Conservation (phyloP, 2,329 filamentous ascomycete species). For the Tolypocladium inflatum region DNA sequence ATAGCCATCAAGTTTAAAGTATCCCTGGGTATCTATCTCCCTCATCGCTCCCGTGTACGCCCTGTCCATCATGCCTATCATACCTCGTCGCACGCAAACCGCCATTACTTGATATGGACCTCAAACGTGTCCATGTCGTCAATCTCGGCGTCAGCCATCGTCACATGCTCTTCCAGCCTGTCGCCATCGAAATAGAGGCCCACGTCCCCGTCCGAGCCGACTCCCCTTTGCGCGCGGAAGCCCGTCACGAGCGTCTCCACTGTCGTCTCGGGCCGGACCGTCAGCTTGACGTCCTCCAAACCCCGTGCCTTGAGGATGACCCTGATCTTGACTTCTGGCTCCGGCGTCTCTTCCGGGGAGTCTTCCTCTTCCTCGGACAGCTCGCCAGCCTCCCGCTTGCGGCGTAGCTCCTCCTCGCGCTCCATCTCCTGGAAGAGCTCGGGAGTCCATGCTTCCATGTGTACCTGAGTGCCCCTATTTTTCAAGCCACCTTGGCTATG, state of each 20-base stretch:
- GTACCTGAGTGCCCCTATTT: conserved; percentile 47
- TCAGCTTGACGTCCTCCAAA: conserved; percentile 38
- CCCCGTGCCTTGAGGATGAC: conserved; percentile 46
- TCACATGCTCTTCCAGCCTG: conserved; percentile 47
- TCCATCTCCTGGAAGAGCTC: conserved; percentile 45
- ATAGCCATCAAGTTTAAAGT: background rate
- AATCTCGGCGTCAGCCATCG: conserved; percentile 59
- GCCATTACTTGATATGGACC: conserved; percentile 43
- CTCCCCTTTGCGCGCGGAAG: conserved; percentile 45
- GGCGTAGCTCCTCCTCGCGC: conserved; percentile 37
- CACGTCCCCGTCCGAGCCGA: conserved; percentile 44
- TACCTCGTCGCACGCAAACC: background rate
- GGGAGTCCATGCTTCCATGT: conserved; percentile 69
- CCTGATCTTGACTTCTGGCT: conserved; percentile 29
- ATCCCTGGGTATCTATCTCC: background rate
- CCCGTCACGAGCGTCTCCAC: conserved; percentile 52
- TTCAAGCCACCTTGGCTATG: conserved; percentile 32
- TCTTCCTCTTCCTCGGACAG: conserved; percentile 21
- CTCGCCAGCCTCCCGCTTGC: conserved; percentile 31
- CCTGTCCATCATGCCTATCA: background rate
- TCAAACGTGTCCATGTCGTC: conserved; percentile 69
- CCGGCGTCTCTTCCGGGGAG: conserved; percentile 11
- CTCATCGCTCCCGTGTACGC: background rate
- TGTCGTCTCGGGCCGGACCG: conserved; percentile 43
- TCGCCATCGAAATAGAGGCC: conserved; percentile 70